phyloP scores from a whole-genome alignment of 306 rosid species.

The Fragaria nilgerrensis region DNA sequence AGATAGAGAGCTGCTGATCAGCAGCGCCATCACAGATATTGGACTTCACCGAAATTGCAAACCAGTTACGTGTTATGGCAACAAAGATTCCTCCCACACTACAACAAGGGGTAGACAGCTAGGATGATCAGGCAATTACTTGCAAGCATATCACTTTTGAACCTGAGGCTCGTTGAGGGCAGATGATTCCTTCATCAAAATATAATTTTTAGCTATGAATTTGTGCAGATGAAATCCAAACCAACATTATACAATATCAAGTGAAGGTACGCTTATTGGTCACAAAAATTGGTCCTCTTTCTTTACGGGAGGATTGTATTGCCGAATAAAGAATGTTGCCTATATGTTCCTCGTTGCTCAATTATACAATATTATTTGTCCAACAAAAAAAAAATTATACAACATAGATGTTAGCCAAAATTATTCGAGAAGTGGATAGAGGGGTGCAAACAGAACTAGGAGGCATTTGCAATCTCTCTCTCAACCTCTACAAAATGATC shows the following conservation, averaged over 20 bases:
- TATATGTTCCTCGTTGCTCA: neutral
- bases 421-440: neutral
- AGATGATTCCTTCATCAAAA: neutral
- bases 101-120: too few species aligned
- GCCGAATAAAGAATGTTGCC: neutral
- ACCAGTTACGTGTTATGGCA: too few species aligned
- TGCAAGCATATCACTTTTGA: too few species aligned
- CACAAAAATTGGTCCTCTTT: neutral
- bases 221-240: neutral
- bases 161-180: too few species aligned
- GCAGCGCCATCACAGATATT: too few species aligned
- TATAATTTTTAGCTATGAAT: neutral
- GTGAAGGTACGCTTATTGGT: neutral
- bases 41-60: too few species aligned
- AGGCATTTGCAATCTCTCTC: conserved; percentile 11
- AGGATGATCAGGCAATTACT: too few species aligned
- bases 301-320: neutral
- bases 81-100: too few species aligned
- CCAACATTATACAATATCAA: neutral
- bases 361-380: neutral
- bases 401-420: neutral
- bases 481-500: conserved; percentile 32
- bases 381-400: neutral
- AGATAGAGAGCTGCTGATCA: too few species aligned
- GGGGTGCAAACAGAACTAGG: conserved; percentile 1